A percentile compares a stretch with the other conserved stretches of the same genome.
Evolutionary conservation across 306 rosid genomes (phyloP).

Genomic region (Mimosa bimucronata): DNA sequence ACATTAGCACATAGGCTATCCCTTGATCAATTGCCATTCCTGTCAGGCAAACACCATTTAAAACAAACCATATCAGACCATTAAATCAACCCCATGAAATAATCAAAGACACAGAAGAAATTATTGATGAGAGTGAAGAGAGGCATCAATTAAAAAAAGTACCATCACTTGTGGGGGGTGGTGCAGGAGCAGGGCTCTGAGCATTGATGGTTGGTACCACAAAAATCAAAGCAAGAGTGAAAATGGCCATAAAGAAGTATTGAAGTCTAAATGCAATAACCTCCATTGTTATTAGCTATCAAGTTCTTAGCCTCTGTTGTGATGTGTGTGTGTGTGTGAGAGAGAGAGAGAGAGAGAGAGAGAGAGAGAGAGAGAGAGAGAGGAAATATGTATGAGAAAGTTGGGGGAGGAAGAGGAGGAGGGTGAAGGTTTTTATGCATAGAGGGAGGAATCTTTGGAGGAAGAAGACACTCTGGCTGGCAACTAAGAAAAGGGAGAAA

Average conservation of each 20-base stretch:
- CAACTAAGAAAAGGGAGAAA: constrained; percentile 25
- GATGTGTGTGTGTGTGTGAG: not conserved
- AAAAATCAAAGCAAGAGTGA: constrained; percentile 48
- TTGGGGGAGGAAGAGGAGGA: not conserved
- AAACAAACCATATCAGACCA: constrained; percentile 6
- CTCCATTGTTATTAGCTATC: constrained; percentile 52
- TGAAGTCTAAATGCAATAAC: constrained; percentile 47
- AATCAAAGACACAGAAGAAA: not conserved
- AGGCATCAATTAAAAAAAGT: not conserved
- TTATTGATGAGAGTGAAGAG: not conserved
- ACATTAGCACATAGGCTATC: constrained; percentile 51
- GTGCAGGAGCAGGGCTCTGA: constrained; percentile 65
- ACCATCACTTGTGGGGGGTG: constrained; percentile 77
- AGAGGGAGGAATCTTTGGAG: constrained; percentile 44
- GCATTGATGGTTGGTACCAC: constrained; percentile 56
- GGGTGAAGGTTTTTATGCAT: not conserved
- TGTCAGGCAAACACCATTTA: constrained; percentile 33
- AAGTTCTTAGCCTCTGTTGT: not conserved
- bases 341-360: not conserved
- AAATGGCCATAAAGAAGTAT: constrained; percentile 40
- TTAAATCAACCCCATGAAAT: constrained; percentile 28
- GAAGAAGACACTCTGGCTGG: constrained; percentile 48
- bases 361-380: constrained; percentile 10
- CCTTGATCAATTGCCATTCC: constrained; percentile 55
- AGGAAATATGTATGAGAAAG: not conserved